These are phyloP conservation scores for Metahyphopichia silvanorum DNA, from an alignment of 805 yeast genomes.

Conservation along the genomic window DNA sequence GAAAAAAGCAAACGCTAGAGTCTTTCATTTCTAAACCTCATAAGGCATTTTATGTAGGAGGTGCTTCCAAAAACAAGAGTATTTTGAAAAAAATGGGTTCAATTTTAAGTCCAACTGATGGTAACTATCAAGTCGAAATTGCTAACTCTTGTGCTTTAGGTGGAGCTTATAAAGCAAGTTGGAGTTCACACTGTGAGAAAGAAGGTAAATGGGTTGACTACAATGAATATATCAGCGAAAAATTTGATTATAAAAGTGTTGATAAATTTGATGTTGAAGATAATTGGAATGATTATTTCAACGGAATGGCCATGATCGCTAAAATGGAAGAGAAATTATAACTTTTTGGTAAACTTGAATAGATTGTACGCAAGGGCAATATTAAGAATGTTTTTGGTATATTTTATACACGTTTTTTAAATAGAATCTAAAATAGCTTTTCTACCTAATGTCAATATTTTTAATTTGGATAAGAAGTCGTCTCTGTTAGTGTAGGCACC, in stretches of 20 bases:
- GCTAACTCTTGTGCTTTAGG: slow-evolving; percentile 93
- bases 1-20: slow-evolving; percentile 40
- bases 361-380: neutral
- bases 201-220: slow-evolving; percentile 39
- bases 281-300: slow-evolving; percentile 47
- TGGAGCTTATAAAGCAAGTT: slow-evolving; percentile 81
- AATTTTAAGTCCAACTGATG: slow-evolving; percentile 63
- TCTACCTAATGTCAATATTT: slow-evolving; percentile 48
- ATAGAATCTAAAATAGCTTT: slow-evolving; percentile 38
- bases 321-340: slow-evolving; percentile 34
- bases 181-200: slow-evolving; percentile 50
- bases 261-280: slow-evolving; percentile 37
- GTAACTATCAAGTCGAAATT: slow-evolving; percentile 68
- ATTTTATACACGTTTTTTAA: too few species aligned
- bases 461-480: slow-evolving; percentile 49
- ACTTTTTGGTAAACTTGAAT: neutral
- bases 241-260: slow-evolving; percentile 49
- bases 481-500: slow-evolving; percentile 71
- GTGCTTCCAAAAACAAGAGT: slow-evolving; percentile 70
- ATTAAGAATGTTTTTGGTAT: too few species aligned
- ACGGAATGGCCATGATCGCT: slow-evolving; percentile 52
- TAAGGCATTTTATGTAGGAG: slow-evolving; percentile 80
- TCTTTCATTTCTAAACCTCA: slow-evolving; percentile 57
- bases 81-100: slow-evolving; percentile 68
- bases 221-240: slow-evolving; percentile 32